Base-by-base conservation (phyloP, 129 eudicot genomes). In the Helichrysum umbraculigerum region DNA sequence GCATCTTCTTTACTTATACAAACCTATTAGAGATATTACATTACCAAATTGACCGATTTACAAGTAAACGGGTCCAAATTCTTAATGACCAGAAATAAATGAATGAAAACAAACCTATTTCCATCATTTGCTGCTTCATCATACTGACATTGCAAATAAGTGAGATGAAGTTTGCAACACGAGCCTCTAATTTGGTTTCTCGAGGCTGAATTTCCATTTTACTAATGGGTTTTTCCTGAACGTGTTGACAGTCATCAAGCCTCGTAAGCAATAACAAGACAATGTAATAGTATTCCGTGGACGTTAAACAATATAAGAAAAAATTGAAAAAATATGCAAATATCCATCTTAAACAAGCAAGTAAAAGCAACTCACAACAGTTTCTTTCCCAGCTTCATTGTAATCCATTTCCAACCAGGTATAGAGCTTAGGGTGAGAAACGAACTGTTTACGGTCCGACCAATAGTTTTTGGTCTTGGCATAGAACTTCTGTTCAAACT, bases 101-200 rank as follows among this genome's bases (percentile, higher is more conserved):
- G 73, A 57, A 71, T 41, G 71, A 42, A 50, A 52, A 42, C 69
- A 83, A 72, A 94, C 99, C 97, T 80, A 95, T 95, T 81, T 95
- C 99, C 90, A 95, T 89, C 99, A 95, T 95, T 82, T 91, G 97
- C 76, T 91, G 99, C 83, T 81, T 89, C 99, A 95, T 95, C 99
- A 91, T 95, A 84, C 92, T 88, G 77, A 95, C 85, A 39, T 91
- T 89, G 85, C 96, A 95, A 68, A 95, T 87, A 76, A 91, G 92
- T 80, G 97, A 95, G 82, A 95, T 87, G 74, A 95, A 95, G 78
- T 95, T 89, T 56, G 99, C 97, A 71, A 95, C 77, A 21, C 90
- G 92, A 12, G 84, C 78, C 70, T 91, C 99, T 74, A 95, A 85
- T 80, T 91, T 91, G 17, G 90, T 87, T 79, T 91, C 96, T 60